phyloP scores from a whole-genome alignment of 805 yeast genomes.

The Wickerhamiella alocasiicola region DNA sequence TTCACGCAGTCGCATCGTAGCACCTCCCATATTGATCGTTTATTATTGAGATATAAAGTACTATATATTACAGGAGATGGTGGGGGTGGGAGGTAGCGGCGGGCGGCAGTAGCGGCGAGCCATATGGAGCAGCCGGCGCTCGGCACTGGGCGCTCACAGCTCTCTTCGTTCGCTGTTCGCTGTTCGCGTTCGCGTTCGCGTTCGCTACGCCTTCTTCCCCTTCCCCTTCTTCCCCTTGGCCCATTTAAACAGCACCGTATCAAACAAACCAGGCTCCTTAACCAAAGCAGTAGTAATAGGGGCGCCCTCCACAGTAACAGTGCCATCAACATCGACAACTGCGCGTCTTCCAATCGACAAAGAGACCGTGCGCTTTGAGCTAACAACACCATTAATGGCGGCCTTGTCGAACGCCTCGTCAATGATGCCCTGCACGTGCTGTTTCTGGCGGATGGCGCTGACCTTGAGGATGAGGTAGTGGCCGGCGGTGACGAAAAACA shows the following conservation, averaged over 20 bases:
- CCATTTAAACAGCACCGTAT: slow-evolving; percentile 23
- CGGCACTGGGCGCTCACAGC: too few relatives aligned
- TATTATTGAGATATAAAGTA: too few relatives aligned
- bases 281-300: slow-evolving; percentile 24
- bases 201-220: too few relatives aligned
- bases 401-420: slow-evolving; percentile 26
- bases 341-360: slow-evolving; percentile 25
- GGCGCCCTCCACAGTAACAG: slow-evolving; percentile 23
- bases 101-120: too few relatives aligned
- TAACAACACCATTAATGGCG: slow-evolving; percentile 22
- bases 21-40: too few relatives aligned
- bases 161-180: too few relatives aligned
- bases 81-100: not conserved
- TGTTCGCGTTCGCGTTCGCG: too few relatives aligned
- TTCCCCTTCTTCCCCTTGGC: too few relatives aligned
- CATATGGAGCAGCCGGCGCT: too few relatives aligned
- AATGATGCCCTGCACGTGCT: slow-evolving; percentile 33
- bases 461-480: slow-evolving; percentile 48
- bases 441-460: slow-evolving; percentile 43
- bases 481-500: slow-evolving; percentile 38
- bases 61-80: not conserved
- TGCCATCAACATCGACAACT: slow-evolving; percentile 27
- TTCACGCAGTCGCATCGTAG: too few relatives aligned
- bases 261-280: slow-evolving; percentile 25
- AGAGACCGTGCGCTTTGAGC: slow-evolving; percentile 22